Conservation (phyloP, 345 rosid genomes). For the Hibiscus mutabilis region DNA sequence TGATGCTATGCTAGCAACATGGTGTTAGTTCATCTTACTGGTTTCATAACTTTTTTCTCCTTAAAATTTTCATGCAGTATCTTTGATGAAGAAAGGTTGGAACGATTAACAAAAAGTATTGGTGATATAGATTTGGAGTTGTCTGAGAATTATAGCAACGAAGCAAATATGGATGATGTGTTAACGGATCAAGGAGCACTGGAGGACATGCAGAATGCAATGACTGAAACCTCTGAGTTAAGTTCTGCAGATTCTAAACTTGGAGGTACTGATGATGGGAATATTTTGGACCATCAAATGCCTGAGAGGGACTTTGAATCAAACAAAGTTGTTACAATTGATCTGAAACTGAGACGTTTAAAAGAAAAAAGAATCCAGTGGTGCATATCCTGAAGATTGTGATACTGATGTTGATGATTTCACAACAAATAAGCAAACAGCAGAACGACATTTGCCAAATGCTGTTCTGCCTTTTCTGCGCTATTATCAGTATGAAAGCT, state of each 20-base stretch:
- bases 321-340: conserved; percentile 21
- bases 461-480: conserved; percentile 54
- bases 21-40: not conserved
- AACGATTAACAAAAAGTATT: conserved; percentile 59
- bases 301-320: conserved; percentile 28
- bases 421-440: conserved; percentile 34
- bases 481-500: conserved; percentile 66
- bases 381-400: conserved; percentile 28
- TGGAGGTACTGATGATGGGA: conserved; percentile 27
- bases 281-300: conserved; percentile 26
- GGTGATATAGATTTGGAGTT: conserved; percentile 45
- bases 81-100: conserved; percentile 86
- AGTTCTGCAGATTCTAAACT: conserved; percentile 32
- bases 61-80: conserved; percentile 36
- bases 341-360: conserved; percentile 30
- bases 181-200: conserved; percentile 21
- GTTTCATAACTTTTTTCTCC: conserved; percentile 10
- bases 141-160: conserved; percentile 22
- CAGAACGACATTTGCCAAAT: conserved; percentile 49
- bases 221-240: conserved; percentile 23
- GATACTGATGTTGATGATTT: conserved; percentile 34
- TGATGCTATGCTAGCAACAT: conserved; percentile 6
- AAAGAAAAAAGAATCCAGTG: conserved; percentile 24
- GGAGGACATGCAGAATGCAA: conserved; percentile 25
- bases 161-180: conserved; percentile 27